phyloP scores from a whole-genome alignment of 139 green algal genomes.

The Pleodorina starrii region DNA sequence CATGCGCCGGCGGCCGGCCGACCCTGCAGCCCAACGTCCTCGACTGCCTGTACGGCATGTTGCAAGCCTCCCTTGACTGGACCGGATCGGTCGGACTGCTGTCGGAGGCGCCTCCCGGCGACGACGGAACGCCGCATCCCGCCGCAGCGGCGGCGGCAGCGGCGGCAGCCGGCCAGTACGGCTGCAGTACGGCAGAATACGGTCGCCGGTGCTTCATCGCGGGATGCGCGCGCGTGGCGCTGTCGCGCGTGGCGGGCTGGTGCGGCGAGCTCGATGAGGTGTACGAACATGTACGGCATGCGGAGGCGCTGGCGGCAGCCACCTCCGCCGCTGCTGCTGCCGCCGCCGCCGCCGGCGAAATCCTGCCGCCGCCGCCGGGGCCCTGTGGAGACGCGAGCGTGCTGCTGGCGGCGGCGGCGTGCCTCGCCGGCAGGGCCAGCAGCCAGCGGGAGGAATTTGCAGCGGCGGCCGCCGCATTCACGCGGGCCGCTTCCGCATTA shows the following conservation, averaged over 20 bases:
- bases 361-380: neutral
- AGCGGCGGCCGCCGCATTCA: conserved; percentile 20
- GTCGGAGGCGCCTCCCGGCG: too few species aligned
- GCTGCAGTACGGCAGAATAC: neutral
- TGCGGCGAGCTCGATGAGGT: conserved; percentile 23
- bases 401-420: conserved; percentile 24
- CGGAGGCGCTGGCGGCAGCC: neutral
- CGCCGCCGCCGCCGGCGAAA: neutral
- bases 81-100: too few species aligned
- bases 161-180: neutral
- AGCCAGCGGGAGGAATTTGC: neutral
- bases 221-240: neutral
- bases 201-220: neutral
- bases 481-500: neutral
- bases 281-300: conserved; percentile 13
- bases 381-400: neutral
- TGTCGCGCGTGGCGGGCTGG: conserved; percentile 5
- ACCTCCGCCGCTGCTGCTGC: neutral
- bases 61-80: too few species aligned
- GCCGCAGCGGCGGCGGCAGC: neutral
- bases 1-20: too few species aligned
- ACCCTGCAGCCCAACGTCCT: neutral
- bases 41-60: neutral
- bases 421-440: conserved; percentile 39
- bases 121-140: too few species aligned